A percentile compares a stretch with the other conserved stretches of the same genome.
phyloP scores from a whole-genome alignment of 2,329 filamentous ascomycete genomes.

The Lachnellula cervina region DNA sequence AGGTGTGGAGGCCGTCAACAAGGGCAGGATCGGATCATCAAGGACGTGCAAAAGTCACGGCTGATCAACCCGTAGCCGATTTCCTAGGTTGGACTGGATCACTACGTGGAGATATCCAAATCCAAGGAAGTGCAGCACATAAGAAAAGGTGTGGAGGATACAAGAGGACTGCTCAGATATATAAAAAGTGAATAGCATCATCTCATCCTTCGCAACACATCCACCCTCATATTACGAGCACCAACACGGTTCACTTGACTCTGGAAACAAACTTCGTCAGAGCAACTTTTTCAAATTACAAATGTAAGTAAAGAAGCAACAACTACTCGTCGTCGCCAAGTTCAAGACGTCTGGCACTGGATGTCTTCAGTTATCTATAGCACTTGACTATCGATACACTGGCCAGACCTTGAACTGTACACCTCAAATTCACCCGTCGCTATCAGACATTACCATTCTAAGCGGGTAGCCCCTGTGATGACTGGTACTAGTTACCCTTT shows the following conservation, averaged over 20 bases:
- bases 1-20: conserved; percentile 27
- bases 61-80: conserved; percentile 24
- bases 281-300: no score
- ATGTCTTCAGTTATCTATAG: not conserved
- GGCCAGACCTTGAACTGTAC: not conserved
- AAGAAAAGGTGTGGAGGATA: conserved; percentile 8
- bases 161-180: conserved; percentile 3
- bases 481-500: no score
- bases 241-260: no score
- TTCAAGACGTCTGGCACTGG: not conserved
- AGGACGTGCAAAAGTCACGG: conserved; percentile 27
- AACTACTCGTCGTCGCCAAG: no score
- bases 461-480: no score
- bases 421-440: not conserved
- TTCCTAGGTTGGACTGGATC: conserved; percentile 24
- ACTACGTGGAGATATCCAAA: conserved; percentile 8
- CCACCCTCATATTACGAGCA: not conserved
- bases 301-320: no score
- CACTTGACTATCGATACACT: not conserved
- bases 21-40: conserved; percentile 25
- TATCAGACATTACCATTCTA: no score
- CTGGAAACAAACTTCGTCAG: no score
- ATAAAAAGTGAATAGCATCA: conserved; percentile 6
- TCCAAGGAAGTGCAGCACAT: conserved; percentile 1
- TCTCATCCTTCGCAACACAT: not conserved